Base-by-base conservation (phyloP, 768 basidiomycete genomes). In the Tylopilus vinaceipallidus region DNA sequence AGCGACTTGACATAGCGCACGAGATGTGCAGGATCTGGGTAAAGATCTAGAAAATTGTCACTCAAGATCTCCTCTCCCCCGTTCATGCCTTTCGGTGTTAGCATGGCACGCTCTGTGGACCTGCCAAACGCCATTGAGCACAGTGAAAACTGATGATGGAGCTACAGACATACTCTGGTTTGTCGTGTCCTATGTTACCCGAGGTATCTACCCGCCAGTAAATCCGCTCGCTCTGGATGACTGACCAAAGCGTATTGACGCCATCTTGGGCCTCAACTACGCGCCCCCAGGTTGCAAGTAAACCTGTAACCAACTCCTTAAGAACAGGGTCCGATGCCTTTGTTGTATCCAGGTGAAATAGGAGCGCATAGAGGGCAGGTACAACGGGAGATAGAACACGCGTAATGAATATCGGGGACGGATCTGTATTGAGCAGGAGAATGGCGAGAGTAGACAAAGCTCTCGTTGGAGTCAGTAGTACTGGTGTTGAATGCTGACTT, bases 281-380 rank as follows among this genome's bases (percentile, higher is more conserved):
- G 50, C 86, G 80, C 0, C 82, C 91, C 92, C 91, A 95, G 0
- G 86, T 84, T 4, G 74, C 63, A 19, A 95, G 66, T 13, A 92
- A 61, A 9, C 81, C 82, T 17, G 69, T 73, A 3, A 89, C 68
- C 3, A 77, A 74, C 57, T 84, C 82, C 53, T 75, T 82, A 11
- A 87, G 57, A 2, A 73, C 66, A 0, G 89, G 86, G 62, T 92
- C 88, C 4, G 83, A 75, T 3, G 82, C 75, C 58, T 78, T 85
- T 24, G 67, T 64, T 20, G 63, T 68, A 24, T 82, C 76, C 9
- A 92, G 60, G 49, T 81, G 71, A 49, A 73, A 75, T 4, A 78
- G 67, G 2, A 94, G 70, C 2, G 82, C 74, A 65, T 91, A 92
- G 7, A 95, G 66, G 1, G 79, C 67, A 0, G 84, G 69, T 0